These are phyloP conservation scores for Eucalyptus curtisii DNA, from an alignment of 345 rosid genomes.

Conservation along the genomic window DNA sequence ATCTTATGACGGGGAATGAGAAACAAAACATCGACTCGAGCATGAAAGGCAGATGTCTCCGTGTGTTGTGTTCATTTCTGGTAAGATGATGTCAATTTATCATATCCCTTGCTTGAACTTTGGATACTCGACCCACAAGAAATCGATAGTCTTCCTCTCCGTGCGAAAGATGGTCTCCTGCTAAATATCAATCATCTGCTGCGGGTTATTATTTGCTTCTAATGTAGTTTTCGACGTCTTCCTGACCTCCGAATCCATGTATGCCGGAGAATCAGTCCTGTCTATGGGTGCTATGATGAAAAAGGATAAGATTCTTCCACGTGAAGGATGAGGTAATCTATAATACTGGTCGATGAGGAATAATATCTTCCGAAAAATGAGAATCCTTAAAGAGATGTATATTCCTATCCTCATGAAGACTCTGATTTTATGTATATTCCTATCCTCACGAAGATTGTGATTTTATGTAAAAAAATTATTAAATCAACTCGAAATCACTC, in stretches of 20 bases:
- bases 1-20: background rate
- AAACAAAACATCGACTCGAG: background rate
- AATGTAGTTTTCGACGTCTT: background rate
- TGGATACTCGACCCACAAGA: background rate
- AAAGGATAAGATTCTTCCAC: background rate
- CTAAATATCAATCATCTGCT: background rate
- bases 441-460: background rate
- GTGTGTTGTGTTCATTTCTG: background rate
- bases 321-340: background rate
- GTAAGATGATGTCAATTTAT: background rate
- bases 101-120: background rate
- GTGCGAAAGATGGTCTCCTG: background rate
- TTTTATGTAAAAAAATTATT: background rate
- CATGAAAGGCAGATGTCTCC: background rate
- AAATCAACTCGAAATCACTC: background rate
- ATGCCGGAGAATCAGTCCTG: background rate
- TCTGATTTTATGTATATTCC: background rate
- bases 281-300: background rate
- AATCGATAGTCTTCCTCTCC: background rate
- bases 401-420: background rate
- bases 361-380: background rate
- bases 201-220: background rate
- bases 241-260: background rate
- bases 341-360: background rate
- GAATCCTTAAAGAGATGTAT: background rate